Conservation (phyloP, 1,284 basidiomycete species). For the Trichosporon sp. region DNA sequence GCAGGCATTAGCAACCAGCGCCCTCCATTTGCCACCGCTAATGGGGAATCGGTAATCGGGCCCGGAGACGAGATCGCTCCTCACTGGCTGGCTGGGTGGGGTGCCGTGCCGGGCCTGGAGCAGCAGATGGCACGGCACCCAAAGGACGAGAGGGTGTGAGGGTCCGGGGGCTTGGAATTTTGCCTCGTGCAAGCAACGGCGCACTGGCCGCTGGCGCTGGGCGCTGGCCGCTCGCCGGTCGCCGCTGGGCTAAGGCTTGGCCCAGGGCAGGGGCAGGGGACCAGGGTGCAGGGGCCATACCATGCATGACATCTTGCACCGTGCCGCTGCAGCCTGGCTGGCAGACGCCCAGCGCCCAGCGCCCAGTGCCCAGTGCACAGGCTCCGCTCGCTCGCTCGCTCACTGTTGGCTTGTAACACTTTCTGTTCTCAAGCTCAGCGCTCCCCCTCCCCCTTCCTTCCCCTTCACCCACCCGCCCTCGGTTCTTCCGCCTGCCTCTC, state of each 20-base stretch:
- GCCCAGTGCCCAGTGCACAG: not conserved
- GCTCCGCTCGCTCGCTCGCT: not conserved
- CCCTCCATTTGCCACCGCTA: not conserved
- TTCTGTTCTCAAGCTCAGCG: not conserved
- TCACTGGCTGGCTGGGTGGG: conserved; percentile 82
- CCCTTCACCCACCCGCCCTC: not conserved
- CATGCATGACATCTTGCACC: not conserved
- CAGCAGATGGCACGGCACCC: not conserved
- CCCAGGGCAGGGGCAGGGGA: not conserved
- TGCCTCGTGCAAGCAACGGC: not conserved
- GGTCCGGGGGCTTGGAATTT: not conserved
- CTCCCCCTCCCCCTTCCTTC: not conserved
- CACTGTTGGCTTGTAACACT: not conserved
- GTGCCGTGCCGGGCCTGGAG: no score
- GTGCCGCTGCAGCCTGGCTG: not conserved
- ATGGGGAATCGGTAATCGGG: not conserved
- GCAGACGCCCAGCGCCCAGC: not conserved
- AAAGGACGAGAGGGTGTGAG: not conserved
- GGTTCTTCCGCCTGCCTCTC: not conserved
- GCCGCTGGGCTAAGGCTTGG: not conserved
- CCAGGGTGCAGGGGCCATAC: not conserved
- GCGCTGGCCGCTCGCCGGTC: not conserved
- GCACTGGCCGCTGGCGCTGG: not conserved
- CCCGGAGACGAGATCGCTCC: conserved; percentile 68
- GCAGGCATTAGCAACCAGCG: not conserved